Evolutionary conservation across 257 asterid genomes (phyloP).

Genomic region (Nicotiana undulata): DNA sequence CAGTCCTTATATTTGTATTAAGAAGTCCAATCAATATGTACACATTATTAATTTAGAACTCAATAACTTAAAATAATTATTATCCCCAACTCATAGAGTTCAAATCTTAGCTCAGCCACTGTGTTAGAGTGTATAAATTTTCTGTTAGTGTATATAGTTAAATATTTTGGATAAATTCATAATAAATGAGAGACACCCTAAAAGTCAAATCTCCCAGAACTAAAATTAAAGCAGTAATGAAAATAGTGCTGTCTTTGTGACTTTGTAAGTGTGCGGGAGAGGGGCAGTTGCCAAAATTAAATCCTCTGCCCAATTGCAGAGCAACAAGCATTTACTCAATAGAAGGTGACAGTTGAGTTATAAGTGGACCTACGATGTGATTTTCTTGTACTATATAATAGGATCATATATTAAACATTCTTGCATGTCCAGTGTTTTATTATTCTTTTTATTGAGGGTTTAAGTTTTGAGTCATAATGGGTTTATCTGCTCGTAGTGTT

Average conservation of each 20-base stretch:
- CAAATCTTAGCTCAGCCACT: no score
- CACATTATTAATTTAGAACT: no score
- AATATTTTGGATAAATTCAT: background rate
- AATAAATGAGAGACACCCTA: background rate
- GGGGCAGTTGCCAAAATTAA: conserved; percentile 20
- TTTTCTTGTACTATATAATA: conserved; percentile 1
- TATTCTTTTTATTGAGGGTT: background rate
- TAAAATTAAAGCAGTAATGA: background rate
- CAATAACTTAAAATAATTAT: no score
- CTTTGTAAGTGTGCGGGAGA: background rate
- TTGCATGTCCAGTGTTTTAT: conserved; percentile 24
- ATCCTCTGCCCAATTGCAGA: background rate
- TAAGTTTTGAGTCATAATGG: background rate
- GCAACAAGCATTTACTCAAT: conserved; percentile 19
- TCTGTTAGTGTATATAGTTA: no score
- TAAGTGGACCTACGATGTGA: conserved; percentile 30
- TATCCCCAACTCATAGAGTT: no score
- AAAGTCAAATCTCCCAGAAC: background rate
- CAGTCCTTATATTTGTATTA: no score
- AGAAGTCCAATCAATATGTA: no score
- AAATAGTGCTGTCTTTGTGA: background rate
- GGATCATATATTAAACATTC: background rate
- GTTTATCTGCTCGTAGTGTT: background rate
- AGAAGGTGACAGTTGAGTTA: conserved; percentile 29
- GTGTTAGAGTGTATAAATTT: no score